These are phyloP conservation scores for Monosporascus sp. DNA, from an alignment of 2,329 filamentous ascomycete species.

Conservation along the genomic window DNA sequence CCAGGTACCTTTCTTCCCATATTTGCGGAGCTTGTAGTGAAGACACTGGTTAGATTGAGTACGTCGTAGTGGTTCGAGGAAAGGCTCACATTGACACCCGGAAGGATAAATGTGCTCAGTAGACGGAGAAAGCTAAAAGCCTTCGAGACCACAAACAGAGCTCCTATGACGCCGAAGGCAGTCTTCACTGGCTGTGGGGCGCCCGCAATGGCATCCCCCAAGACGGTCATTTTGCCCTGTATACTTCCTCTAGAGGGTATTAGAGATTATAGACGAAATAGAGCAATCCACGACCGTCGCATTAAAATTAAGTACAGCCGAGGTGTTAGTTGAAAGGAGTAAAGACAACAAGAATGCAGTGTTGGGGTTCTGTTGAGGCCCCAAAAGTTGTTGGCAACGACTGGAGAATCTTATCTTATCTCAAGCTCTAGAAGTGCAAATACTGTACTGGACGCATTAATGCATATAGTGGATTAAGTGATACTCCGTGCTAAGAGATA, in stretches of 20 bases:
- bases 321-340: too few species aligned
- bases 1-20: slow-evolving; percentile 89
- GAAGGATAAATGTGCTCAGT: slow-evolving; percentile 63
- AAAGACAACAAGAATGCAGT: background rate
- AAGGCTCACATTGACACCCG: slow-evolving; percentile 52
- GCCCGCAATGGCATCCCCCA: slow-evolving; percentile 28
- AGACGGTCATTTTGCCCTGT: slow-evolving; percentile 23
- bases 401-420: too few species aligned
- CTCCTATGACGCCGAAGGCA: slow-evolving; percentile 50
- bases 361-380: slow-evolving; percentile 4
- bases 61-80: slow-evolving; percentile 3
- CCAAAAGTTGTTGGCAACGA: background rate
- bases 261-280: background rate
- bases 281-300: background rate
- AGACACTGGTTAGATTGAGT: slow-evolving; percentile 5
- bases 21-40: slow-evolving; percentile 67
- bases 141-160: slow-evolving; percentile 52
- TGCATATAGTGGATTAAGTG: too few species aligned
- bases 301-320: background rate
- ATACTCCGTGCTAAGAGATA: background rate
- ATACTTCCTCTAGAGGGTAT: background rate
- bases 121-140: slow-evolving; percentile 55
- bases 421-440: too few species aligned
- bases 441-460: too few species aligned
- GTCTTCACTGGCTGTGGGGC: slow-evolving; percentile 42